Evolutionary conservation across 2,329 filamentous ascomycete species (phyloP).

Genomic region (Ceratocystis huliohia): DNA sequence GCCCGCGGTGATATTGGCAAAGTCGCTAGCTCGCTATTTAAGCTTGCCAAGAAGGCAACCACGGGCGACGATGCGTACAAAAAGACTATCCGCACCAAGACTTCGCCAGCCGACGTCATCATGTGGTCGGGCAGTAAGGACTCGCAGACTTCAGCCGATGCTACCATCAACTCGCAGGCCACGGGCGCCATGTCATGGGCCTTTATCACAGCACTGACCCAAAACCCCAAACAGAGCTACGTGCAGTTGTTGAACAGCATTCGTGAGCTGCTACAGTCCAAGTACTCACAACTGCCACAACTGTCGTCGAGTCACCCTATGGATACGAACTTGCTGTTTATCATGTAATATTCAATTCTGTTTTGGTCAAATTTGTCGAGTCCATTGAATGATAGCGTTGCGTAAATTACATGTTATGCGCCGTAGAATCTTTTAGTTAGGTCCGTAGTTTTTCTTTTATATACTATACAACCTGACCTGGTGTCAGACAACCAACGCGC

Average conservation of each 20-base stretch:
- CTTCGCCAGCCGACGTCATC: conserved; percentile 75
- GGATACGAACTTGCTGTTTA: conserved; percentile 51
- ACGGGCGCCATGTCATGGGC: conserved; percentile 92
- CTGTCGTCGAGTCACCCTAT: conserved; percentile 82
- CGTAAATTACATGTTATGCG: neutral
- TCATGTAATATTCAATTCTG: conserved; percentile 36
- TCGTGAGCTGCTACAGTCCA: conserved; percentile 64
- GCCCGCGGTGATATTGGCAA: conserved; percentile 66
- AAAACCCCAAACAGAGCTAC: conserved; percentile 84
- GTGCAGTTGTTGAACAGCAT: conserved; percentile 82
- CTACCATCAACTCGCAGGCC: conserved; percentile 66
- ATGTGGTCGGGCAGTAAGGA: conserved; percentile 92
- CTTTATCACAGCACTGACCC: conserved; percentile 71
- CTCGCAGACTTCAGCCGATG: conserved; percentile 76
- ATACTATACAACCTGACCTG: too few relatives aligned
- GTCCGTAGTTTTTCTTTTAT: too few relatives aligned
- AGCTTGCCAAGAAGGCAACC: conserved; percentile 63
- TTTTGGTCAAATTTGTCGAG: neutral
- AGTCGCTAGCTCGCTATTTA: conserved; percentile 61
- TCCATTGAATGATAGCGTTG: neutral
- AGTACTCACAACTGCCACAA: conserved; percentile 82
- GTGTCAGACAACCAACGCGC: too few relatives aligned
- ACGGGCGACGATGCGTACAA: conserved; percentile 60
- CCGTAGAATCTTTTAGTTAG: too few relatives aligned
- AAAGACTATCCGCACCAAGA: conserved; percentile 68